A percentile compares a stretch with the other conserved stretches of the same genome.
Conservation (phyloP, 202 grass and related monocot genomes). For the Zizania palustris region DNA sequence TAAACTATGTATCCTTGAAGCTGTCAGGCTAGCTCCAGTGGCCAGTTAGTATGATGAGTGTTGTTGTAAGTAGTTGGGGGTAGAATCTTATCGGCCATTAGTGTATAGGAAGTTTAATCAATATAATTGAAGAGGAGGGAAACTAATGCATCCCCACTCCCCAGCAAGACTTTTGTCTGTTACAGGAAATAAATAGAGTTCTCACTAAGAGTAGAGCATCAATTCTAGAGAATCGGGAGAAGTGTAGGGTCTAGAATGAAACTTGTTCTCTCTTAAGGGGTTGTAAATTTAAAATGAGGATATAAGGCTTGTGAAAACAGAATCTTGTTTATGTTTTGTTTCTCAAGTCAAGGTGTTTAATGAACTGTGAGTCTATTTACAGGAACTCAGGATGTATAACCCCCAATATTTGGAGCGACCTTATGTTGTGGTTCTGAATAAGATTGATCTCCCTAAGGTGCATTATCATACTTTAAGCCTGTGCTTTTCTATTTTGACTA, state of each 20-base stretch:
- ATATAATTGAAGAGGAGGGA: not conserved
- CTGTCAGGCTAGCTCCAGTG: conserved; percentile 11
- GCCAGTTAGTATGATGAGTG: not conserved
- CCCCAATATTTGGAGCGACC: conserved; percentile 84
- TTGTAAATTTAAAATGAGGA: conserved; percentile 5
- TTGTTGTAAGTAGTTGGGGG: not conserved
- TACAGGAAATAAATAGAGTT: conserved; percentile 16
- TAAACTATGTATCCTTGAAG: conserved; percentile 8
- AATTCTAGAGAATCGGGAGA: not conserved
- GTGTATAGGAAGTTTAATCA: not conserved
- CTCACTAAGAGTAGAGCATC: not conserved
- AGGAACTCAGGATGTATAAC: conserved; percentile 99
- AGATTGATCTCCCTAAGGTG: conserved; percentile 96
- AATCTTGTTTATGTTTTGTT: conserved; percentile 35
- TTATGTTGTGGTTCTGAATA: conserved; percentile 92
- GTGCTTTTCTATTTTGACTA: conserved; percentile 6
- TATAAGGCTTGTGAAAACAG: not conserved
- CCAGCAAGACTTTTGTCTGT: not conserved
- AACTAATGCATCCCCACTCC: not conserved
- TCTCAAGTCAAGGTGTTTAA: conserved; percentile 5
- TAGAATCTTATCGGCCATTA: not conserved
- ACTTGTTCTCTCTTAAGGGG: not conserved
- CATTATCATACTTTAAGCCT: conserved; percentile 21
- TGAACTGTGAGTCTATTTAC: conserved; percentile 33
- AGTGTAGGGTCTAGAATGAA: conserved; percentile 25